Base-by-base conservation (phyloP, 345 rosid genomes). In the Rhodomyrtus tomentosa region DNA sequence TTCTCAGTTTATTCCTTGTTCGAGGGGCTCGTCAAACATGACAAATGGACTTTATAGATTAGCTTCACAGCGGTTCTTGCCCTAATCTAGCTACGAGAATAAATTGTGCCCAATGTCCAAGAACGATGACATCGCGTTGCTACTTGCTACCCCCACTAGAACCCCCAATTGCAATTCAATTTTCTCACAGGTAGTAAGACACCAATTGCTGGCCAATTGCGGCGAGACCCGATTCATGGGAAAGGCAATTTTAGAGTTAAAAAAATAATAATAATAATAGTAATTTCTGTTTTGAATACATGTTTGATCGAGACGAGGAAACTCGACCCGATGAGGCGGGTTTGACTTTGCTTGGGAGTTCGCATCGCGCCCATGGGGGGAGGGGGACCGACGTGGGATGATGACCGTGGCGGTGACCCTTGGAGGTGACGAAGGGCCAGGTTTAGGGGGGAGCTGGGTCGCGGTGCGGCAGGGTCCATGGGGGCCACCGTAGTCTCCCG, bases 401-500 rank as follows among this genome's bases (percentile, higher is more conserved):
- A 4, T 81, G 83, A 86, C 51, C 51, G 50, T 84, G 88, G 86
- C 27, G 20, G 72, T 25, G 89, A 87, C 93, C 54, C 83, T 89
- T 89, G 27, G 86, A 4, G 82, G 38, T 38, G 9, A 22, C 83
- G 22, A 86, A 81, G 51, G 82, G 90, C 36, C 88, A 20, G 74
- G 82, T 55, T 55, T 54, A 4, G 83, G 36, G 83, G 36, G 27
- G 73, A n/a, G 72, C 9, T 55, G 83, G 52, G 20, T 7, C 50
- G 14, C 21, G 82, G 55, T 50, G 90, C 86, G 89, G 89, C 81
- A 53, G 40, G 73, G 40, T 29, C 22, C 73, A 59, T 2, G 21
- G 29, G 73, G 40, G 40, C 40, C 22, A 21, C 73, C 1, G 40
- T 29, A 16, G 22, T 59, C 40, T 29, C 5, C 11, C 40, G 40